Base-by-base conservation (phyloP, 805 yeast species). In the Saccharomycopsis javanensis region DNA sequence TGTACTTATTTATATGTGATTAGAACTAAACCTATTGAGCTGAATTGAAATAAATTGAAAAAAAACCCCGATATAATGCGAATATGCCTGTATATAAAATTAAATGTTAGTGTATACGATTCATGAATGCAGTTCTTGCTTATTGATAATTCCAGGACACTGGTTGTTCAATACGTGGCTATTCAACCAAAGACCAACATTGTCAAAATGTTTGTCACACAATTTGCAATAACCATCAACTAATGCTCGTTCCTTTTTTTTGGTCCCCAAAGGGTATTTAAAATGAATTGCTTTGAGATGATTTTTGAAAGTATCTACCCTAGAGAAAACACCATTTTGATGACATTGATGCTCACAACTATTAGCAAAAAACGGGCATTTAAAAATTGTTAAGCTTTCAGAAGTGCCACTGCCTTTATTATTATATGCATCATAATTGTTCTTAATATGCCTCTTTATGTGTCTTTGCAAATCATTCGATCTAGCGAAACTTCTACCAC, bases 241-340 rank as follows among this genome's bases (percentile, higher is more conserved):
- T 51, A 78, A 76, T 16, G 71, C 69, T 61, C 97, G 77, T 64
- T 88, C 85, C 59, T 79, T 82, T 71, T 90, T 88, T 66, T 83
- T 81, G 2, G 96, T 89, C 5, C 96, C 96, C 35, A 78, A 77
- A 4, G 97, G 97, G 69, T 90, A 90, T 63, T 80, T 85, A 69
- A 90, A 90, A 67, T 90, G 97, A 60, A 91, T 77, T 1, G 96
- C 95, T 68, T 86, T 88, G 60, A 90, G 74, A 71, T 90, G 97
- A 71, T 90, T 90, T 67, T 90, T 90, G 72, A 81, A 90, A 4
- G 97, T 90, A 67, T 90, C 97, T 67, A 96, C 87, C 48, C 97
- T 76, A 11, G 90, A 82, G 65, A 90, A 90, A 31, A 86, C 82
- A 6, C 97, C 97, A 2, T 89, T 81, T 55, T 79, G 78, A 67